Evolutionary conservation across 2,329 filamentous ascomycete genomes (phyloP).

Genomic region (Trichoderma simmonsii): DNA sequence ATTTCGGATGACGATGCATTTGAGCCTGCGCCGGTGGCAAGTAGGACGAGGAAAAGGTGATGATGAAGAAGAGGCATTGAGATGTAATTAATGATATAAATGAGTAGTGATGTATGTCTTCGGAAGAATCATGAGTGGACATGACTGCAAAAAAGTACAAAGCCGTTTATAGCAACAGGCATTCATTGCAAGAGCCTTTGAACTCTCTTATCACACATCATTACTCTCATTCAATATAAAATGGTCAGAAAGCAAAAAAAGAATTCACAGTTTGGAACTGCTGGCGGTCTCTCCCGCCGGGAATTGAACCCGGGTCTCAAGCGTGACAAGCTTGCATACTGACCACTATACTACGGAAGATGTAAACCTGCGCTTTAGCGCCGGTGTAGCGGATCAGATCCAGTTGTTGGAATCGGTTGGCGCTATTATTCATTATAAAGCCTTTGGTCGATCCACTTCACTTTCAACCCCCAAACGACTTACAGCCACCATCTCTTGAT

Average conservation of each 20-base stretch:
- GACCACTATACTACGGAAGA: conserved; percentile 27
- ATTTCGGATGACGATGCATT: conserved; percentile 61
- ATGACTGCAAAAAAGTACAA: neutral
- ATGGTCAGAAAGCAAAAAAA: too few relatives aligned
- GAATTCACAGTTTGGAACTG: conserved; percentile 16
- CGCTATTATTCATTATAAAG: neutral
- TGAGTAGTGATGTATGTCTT: neutral
- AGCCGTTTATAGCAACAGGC: neutral
- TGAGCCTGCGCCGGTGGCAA: conserved; percentile 50
- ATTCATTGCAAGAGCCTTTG: neutral
- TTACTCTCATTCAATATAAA: too few relatives aligned
- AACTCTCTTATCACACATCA: neutral
- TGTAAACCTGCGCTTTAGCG: conserved; percentile 4
- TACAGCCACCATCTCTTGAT: neutral
- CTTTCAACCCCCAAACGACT: neutral
- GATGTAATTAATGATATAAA: conserved; percentile 27
- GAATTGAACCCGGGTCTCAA: conserved; percentile 28
- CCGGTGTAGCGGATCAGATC: conserved; percentile 19
- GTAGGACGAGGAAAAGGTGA: conserved; percentile 33
- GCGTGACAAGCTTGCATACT: conserved; percentile 28
- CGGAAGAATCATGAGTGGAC: neutral
- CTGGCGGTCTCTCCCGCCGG: conserved; percentile 25
- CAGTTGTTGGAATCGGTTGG: neutral
- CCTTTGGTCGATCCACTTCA: neutral
- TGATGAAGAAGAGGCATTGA: too few relatives aligned